Percentiles rank a stretch among this genome's conserved stretches.
Evolutionary conservation across 2,329 filamentous ascomycete genomes (phyloP).

Genomic region (Mollisiaceae sp.): DNA sequence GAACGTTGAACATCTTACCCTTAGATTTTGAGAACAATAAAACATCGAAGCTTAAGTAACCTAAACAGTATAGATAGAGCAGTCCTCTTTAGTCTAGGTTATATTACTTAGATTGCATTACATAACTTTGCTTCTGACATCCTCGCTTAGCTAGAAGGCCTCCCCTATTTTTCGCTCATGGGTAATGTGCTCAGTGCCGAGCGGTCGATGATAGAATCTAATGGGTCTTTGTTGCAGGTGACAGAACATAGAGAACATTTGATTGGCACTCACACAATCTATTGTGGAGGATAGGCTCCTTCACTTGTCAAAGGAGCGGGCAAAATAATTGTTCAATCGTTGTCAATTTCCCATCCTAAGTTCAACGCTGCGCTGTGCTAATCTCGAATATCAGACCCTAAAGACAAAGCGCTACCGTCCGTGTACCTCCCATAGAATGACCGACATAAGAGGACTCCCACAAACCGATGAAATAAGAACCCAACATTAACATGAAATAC

Average conservation of each 20-base stretch:
- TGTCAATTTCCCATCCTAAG: slow-evolving; percentile 5
- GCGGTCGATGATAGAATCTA: too few relatives aligned
- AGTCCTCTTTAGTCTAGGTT: too few relatives aligned
- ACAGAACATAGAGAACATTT: background rate
- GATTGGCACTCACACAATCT: background rate
- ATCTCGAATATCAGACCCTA: background rate
- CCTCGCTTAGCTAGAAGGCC: too few relatives aligned
- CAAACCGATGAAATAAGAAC: slow-evolving; percentile 3
- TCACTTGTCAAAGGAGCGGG: background rate
- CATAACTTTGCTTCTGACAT: too few relatives aligned
- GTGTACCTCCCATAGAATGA: background rate
- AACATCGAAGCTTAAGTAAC: too few relatives aligned
- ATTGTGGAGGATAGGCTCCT: background rate
- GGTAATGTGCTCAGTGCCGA: too few relatives aligned
- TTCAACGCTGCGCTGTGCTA: slow-evolving; percentile 8
- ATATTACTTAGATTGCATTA: too few relatives aligned
- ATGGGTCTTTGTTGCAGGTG: background rate
- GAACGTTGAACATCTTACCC: too few relatives aligned
- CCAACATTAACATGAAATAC: slow-evolving; percentile 4
- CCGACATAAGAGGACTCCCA: slow-evolving; percentile 8
- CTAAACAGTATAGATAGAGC: too few relatives aligned
- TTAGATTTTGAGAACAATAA: too few relatives aligned
- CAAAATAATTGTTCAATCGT: background rate
- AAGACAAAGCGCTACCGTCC: background rate
- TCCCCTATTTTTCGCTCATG: too few relatives aligned